Percentiles rank a stretch among this genome's conserved stretches.
phyloP scores from a whole-genome alignment of 352 stramenopile genomes.

The Phytophthora tentaculata region DNA sequence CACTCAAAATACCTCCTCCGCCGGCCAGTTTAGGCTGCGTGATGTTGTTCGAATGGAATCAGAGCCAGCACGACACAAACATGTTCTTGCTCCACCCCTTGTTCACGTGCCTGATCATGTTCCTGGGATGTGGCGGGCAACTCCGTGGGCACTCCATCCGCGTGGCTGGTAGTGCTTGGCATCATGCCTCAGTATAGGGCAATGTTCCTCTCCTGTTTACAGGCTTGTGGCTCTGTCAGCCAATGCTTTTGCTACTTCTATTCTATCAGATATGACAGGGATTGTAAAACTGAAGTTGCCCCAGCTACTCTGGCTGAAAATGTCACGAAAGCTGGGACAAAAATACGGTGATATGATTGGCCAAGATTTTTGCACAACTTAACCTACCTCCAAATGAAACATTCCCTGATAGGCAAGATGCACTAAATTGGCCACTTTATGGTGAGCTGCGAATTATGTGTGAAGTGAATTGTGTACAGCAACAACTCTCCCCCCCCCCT shows the following conservation, averaged over 20 bases:
- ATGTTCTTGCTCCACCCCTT: neutral
- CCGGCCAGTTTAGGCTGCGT: slow-evolving; percentile 1
- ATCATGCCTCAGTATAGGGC: neutral
- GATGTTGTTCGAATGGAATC: neutral
- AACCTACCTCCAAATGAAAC: no score
- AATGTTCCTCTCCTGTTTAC: neutral
- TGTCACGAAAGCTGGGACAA: no score
- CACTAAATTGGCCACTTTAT: no score
- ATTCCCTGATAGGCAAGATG: no score
- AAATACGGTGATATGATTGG: no score
- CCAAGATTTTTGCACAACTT: no score
- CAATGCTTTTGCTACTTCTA: neutral
- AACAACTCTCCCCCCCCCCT: no score
- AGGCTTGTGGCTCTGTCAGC: neutral
- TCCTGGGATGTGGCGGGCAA: neutral
- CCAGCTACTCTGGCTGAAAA: no score
- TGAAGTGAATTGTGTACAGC: no score
- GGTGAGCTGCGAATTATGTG: no score
- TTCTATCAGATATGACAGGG: neutral
- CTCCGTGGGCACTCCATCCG: neutral
- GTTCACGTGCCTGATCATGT: neutral
- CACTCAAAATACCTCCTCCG: neutral
- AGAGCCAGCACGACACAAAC: neutral
- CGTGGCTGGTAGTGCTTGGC: neutral
- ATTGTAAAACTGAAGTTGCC: neutral